Percentiles rank a stretch among this genome's conserved stretches.
Conservation (phyloP, 2,329 filamentous ascomycete genomes). For the Mariannaea elegans region DNA sequence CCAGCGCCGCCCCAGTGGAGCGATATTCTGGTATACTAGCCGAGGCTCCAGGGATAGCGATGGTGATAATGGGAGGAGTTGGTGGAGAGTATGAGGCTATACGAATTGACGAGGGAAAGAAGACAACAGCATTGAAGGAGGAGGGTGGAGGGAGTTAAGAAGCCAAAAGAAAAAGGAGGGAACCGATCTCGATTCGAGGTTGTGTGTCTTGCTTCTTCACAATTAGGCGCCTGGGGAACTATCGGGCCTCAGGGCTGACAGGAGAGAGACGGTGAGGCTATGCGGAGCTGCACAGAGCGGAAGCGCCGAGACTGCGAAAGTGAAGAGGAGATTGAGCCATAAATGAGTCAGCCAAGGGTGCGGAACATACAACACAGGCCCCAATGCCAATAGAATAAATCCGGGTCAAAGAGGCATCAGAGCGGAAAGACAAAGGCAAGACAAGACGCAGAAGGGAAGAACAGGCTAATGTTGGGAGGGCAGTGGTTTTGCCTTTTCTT, state of each 20-base stretch:
- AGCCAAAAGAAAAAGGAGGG: background rate
- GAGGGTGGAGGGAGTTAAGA: background rate
- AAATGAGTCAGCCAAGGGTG: background rate
- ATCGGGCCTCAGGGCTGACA: conserved; percentile 2
- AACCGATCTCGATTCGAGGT: background rate
- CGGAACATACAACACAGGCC: background rate
- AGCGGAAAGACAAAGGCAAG: conserved; percentile 7
- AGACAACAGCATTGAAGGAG: background rate
- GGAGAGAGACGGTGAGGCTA: conserved; percentile 11
- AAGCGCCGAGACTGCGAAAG: background rate
- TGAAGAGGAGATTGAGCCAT: background rate
- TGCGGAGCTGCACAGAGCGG: background rate
- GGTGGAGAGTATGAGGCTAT: no score
- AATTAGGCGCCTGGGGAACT: background rate
- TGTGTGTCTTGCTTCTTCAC: background rate
- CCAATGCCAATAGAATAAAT: background rate
- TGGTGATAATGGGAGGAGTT: background rate
- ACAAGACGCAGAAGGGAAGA: background rate
- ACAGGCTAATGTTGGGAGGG: background rate
- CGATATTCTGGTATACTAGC: no score
- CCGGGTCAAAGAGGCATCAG: background rate
- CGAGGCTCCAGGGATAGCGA: background rate
- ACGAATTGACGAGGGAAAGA: background rate
- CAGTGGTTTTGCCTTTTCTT: background rate
- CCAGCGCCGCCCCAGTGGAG: no score